Conservation (phyloP, 305 asterid species). For the Petunia hybrid region DNA sequence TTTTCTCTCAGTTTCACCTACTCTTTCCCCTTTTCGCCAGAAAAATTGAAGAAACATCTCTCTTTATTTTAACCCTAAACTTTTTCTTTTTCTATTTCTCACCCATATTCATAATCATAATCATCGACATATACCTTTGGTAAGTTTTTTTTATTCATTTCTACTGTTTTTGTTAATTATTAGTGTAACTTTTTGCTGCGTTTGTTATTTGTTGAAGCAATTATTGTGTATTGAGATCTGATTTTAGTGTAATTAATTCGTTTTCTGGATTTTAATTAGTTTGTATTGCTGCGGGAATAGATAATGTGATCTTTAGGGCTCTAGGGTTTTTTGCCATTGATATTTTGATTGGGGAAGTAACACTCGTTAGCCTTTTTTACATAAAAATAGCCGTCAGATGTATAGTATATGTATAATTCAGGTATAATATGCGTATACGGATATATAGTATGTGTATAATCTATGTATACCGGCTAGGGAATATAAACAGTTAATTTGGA, state of each 20-base stretch:
- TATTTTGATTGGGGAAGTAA: neutral
- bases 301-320: neutral
- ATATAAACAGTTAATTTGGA: too few relatives aligned
- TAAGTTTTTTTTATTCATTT: constrained; percentile 38
- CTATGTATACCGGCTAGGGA: too few relatives aligned
- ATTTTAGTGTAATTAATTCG: neutral
- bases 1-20: constrained; percentile 58
- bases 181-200: constrained; percentile 1
- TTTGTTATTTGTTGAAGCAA: constrained; percentile 39
- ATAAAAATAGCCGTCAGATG: too few relatives aligned
- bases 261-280: neutral
- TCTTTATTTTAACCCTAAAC: constrained; percentile 16
- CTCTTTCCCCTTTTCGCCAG: constrained; percentile 14
- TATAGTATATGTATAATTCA: too few relatives aligned
- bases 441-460: too few relatives aligned
- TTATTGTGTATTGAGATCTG: constrained; percentile 34
- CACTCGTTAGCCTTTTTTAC: too few relatives aligned
- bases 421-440: too few relatives aligned
- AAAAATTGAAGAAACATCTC: constrained; percentile 11
- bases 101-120: constrained; percentile 25
- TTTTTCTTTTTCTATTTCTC: constrained; percentile 24
- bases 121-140: constrained; percentile 40
- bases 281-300: neutral
- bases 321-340: neutral
- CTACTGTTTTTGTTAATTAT: neutral